These are phyloP conservation scores for Globisporangium lucens DNA, from an alignment of 352 stramenopile species.

Conservation along the genomic window DNA sequence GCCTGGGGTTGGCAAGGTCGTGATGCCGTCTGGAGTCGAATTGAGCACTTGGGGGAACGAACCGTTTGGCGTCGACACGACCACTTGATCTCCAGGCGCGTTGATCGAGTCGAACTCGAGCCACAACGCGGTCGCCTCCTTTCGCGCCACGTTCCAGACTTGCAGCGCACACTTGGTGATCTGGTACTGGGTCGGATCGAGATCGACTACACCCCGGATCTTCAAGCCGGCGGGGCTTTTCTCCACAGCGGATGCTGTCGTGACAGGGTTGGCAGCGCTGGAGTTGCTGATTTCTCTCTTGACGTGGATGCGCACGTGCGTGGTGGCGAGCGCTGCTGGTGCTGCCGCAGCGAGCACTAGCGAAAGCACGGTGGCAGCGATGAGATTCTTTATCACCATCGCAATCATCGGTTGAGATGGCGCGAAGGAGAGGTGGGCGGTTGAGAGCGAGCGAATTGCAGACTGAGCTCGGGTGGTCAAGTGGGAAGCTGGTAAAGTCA, in stretches of 20 bases:
- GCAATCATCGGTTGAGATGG: no score
- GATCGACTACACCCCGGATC: conserved; percentile 3
- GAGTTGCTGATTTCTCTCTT: background rate
- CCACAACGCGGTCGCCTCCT: conserved; percentile 22
- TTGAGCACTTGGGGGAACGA: conserved; percentile 14
- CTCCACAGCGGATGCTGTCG: background rate
- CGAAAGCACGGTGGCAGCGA: no score
- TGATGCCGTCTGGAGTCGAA: conserved; percentile 15
- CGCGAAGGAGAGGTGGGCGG: no score
- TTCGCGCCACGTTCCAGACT: conserved; percentile 24
- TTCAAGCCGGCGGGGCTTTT: background rate
- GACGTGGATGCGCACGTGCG: conserved; percentile 6
- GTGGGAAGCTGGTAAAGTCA: no score
- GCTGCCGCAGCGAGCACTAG: no score
- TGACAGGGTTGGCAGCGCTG: background rate
- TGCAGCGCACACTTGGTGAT: conserved; percentile 24
- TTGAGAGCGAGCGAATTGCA: no score
- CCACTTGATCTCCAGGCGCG: conserved; percentile 21
- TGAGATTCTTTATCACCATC: no score
- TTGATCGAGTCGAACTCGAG: conserved; percentile 21
- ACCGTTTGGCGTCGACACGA: conserved; percentile 21
- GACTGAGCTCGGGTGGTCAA: no score
- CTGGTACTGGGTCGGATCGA: conserved; percentile 20
- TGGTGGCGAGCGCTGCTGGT: background rate
- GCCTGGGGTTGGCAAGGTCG: conserved; percentile 16